Evolutionary conservation across 768 basidiomycete species (phyloP).

Genomic region (Lactarius psammicola): DNA sequence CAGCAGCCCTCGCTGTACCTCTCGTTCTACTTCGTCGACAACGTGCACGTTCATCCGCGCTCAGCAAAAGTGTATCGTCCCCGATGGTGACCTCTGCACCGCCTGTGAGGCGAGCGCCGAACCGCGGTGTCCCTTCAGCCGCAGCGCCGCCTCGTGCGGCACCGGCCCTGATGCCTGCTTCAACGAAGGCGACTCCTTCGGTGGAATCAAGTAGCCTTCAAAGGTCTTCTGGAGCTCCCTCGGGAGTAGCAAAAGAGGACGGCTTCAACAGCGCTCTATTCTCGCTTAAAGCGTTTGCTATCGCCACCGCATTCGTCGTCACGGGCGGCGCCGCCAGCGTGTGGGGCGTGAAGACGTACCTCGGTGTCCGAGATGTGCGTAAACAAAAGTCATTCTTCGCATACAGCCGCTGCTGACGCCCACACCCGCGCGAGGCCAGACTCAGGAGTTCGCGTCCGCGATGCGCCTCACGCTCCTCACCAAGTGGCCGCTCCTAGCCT

Average conservation of each 20-base stretch:
- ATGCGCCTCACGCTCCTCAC: slow-evolving; percentile 52
- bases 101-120: slow-evolving; percentile 22
- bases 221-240: not conserved
- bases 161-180: not conserved
- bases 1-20: slow-evolving; percentile 35
- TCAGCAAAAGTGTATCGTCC: slow-evolving; percentile 20
- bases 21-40: slow-evolving; percentile 35
- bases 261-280: slow-evolving; percentile 52
- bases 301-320: slow-evolving; percentile 61
- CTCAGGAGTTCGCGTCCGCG: slow-evolving; percentile 54
- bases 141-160: not conserved
- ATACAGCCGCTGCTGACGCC: slow-evolving; percentile 11
- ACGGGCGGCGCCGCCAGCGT: slow-evolving; percentile 46
- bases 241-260: slow-evolving; percentile 29
- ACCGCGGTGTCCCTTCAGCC: not conserved
- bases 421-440: slow-evolving; percentile 39
- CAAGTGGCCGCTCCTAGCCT: slow-evolving; percentile 50
- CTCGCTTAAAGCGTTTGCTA: slow-evolving; percentile 60
- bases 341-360: slow-evolving; percentile 48
- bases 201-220: not conserved
- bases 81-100: slow-evolving; percentile 28
- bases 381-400: slow-evolving; percentile 13
- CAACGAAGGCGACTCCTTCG: not conserved
- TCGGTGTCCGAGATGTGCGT: slow-evolving; percentile 59
- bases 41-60: slow-evolving; percentile 13